Evolutionary conservation across 2,329 filamentous ascomycete genomes (phyloP).

Genomic region (Cladosporium sp.): DNA sequence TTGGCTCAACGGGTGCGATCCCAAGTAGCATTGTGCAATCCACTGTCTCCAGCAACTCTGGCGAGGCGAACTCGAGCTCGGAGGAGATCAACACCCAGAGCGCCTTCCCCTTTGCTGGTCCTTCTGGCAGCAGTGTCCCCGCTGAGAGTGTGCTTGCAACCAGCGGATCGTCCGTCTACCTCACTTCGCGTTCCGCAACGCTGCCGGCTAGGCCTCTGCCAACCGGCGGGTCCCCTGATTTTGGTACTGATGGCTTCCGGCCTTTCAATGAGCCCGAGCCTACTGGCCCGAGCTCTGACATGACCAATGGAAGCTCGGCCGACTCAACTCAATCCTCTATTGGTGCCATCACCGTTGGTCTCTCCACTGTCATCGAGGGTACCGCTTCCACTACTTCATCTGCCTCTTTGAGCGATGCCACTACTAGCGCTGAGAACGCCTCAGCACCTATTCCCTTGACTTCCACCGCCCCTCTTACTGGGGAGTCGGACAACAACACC

Average conservation of each 20-base stretch:
- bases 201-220: neutral
- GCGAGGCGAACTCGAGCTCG: neutral
- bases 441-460: neutral
- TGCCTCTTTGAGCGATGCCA: constrained; percentile 2
- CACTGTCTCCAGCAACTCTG: neutral
- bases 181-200: neutral
- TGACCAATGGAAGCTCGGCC: constrained; percentile 3
- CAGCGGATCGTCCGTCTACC: neutral
- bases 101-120: constrained; percentile 5
- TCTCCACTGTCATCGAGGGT: constrained; percentile 27
- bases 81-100: neutral
- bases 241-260: constrained; percentile 18
- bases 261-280: constrained; percentile 15
- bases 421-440: neutral
- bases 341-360: constrained; percentile 28
- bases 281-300: neutral
- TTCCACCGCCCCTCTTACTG: neutral
- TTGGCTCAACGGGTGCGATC: neutral
- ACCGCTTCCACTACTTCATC: constrained; percentile 9
- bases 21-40: neutral
- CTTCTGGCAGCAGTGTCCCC: constrained; percentile 12
- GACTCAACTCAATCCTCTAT: constrained; percentile 11
- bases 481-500: neutral
- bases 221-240: constrained; percentile 9
- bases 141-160: constrained; percentile 2